Percentiles rank a stretch among this genome's conserved stretches.
Conservation (phyloP, 2,329 filamentous ascomycete genomes). For the Xylaria multiplex region DNA sequence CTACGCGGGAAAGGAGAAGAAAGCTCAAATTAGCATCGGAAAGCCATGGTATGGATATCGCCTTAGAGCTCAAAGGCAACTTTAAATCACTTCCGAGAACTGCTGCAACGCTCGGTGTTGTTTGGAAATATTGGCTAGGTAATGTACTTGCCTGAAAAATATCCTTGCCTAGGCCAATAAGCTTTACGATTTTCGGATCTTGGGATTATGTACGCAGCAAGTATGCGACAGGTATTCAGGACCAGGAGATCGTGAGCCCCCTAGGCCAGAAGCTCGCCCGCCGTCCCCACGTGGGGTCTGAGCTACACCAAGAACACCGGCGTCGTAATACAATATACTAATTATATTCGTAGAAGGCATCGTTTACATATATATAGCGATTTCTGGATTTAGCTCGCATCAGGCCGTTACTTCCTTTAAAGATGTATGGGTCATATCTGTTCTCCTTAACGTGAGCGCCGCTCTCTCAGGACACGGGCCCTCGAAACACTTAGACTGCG, state of each 20-base stretch:
- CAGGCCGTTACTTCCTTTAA: not conserved
- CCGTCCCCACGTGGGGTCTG: not conserved
- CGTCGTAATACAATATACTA: not conserved
- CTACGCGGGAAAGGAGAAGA: too few relatives aligned
- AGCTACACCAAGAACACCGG: not conserved
- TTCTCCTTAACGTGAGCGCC: too few relatives aligned
- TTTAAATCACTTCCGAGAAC: not conserved
- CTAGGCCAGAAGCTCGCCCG: not conserved
- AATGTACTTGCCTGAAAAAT: not conserved
- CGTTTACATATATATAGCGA: too few relatives aligned
- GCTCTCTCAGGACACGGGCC: too few relatives aligned
- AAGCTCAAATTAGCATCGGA: not conserved
- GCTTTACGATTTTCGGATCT: not conserved
- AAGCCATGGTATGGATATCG: not conserved
- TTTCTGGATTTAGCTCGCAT: not conserved
- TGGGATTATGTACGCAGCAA: too few relatives aligned
- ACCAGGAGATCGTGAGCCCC: not conserved
- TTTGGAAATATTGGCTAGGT: not conserved
- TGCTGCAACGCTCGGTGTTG: slow-evolving; percentile 2
- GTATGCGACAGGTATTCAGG: not conserved
- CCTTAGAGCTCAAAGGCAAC: not conserved
- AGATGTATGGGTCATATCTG: not conserved
- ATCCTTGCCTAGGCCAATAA: not conserved
- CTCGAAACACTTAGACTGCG: too few relatives aligned
- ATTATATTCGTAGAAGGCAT: too few relatives aligned